Evolutionary conservation across 1,284 basidiomycete genomes (phyloP), one percentile per base, ranked within the genome.

Genomic region (Leccinum angustisporum): DNA sequence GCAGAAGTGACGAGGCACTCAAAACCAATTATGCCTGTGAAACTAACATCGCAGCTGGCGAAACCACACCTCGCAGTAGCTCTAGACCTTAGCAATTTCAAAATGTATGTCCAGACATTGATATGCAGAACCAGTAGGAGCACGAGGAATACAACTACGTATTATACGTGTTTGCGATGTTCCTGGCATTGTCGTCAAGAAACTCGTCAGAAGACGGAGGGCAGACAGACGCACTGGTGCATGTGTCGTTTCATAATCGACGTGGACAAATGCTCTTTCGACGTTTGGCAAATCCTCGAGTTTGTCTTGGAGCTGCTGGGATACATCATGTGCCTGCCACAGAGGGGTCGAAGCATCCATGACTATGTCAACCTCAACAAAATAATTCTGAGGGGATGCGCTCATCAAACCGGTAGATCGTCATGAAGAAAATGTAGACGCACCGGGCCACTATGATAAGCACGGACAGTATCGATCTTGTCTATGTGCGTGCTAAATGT

Each of bases 331-430:
- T 16, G 95, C 92, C 72, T 91, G 88, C 88, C 91, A 93, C 1
- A 98, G 78, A 0, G 95, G 93, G 50, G 95, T 97, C 63, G 88
- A 86, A 4, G 90, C 91, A 66, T 90, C 83, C 87, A 99, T 94
- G 27, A 98, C 96, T 58, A 98, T 87, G 75, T 98, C 97, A 8
- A 98, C 84, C 77, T 98, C 96, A 53, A 98, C 95, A 71, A 95
- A 92, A 72, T 94, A 97, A 62, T 94, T 84, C 77, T 94, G 51
- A 63, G 51, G 58, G 58, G 21, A 4, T n/a, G 14, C 8, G 30
- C 27, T 64, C n/a, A 34, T 18, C 16, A 40, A 13, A 9, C 2
- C 5, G 21, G 13, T 16, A 30, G 7, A 25, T 43, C 13, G 3
- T n/a, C 31, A 40, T 4, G 21, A 14, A 54, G 54, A 48, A 48